Percentiles rank a stretch among this genome's conserved stretches.
These are phyloP conservation scores for Tetrahymena elliotti DNA, from an alignment of 73 alveolate species.

Conservation along the genomic window DNA sequence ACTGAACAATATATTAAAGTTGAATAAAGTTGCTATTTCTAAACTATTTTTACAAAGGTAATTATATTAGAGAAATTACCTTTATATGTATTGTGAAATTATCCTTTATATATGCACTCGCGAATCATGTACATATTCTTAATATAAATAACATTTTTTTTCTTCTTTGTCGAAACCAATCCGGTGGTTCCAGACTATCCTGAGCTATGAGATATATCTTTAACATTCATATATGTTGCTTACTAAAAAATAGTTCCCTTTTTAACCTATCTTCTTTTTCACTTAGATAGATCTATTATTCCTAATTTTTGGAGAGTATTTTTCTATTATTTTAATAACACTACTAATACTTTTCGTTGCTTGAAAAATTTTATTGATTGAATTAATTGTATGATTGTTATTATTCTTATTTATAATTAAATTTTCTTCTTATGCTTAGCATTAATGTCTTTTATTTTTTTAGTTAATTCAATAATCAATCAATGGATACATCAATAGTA, in stretches of 20 bases:
- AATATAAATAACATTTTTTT: neutral
- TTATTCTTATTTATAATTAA: neutral
- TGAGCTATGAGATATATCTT: neutral
- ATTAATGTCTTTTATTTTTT: neutral
- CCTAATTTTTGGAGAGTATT: neutral
- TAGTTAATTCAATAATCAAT: too few relatives aligned
- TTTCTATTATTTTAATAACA: neutral
- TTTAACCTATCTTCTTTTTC: neutral
- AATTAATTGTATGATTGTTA: neutral
- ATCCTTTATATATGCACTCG: neutral
- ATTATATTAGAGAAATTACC: neutral
- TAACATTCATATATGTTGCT: neutral
- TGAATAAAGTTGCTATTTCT: neutral
- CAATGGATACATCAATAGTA: neutral
- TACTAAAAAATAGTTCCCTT: neutral
- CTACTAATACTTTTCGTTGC: neutral
- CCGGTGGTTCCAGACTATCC: constrained; percentile 3
- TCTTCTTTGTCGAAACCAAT: neutral
- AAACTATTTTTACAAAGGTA: neutral
- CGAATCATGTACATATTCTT: neutral
- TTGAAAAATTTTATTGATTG: neutral
- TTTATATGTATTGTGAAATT: neutral
- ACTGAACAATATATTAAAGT: neutral
- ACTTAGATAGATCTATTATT: neutral
- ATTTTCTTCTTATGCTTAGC: neutral